phyloP scores from a whole-genome alignment of 2,329 filamentous ascomycete species.

The Teratosphaeria viscida region DNA sequence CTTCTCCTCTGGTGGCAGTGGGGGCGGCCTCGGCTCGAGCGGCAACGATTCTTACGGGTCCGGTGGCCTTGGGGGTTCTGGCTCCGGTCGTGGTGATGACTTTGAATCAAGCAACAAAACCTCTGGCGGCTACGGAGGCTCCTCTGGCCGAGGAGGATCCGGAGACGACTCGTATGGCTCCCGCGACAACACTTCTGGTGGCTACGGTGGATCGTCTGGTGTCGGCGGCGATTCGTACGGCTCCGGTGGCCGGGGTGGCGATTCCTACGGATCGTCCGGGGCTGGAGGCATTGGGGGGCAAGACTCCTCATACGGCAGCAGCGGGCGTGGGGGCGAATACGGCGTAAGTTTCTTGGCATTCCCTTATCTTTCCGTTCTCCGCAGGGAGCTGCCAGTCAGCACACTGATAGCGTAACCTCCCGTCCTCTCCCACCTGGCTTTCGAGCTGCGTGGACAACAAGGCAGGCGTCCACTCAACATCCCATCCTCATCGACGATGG shows the following conservation, averaged over 20 bases:
- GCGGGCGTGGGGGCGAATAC: neutral
- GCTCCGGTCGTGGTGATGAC: neutral
- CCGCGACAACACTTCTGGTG: neutral
- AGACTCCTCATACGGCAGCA: constrained; percentile 6
- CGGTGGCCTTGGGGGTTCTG: neutral
- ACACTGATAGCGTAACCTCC: neutral
- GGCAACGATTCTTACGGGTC: neutral
- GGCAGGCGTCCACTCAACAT: neutral
- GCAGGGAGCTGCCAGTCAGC: neutral
- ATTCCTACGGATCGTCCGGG: constrained; percentile 8
- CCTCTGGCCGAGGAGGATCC: neutral
- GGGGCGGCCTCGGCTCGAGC: neutral
- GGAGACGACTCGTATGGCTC: constrained; percentile 5
- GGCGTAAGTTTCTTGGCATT: neutral
- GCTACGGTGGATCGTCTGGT: neutral
- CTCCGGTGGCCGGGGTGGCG: constrained; percentile 1
- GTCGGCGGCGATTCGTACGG: constrained; percentile 5
- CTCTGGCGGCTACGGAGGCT: neutral
- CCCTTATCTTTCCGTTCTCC: neutral
- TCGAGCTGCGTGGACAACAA: neutral
- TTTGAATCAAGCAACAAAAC: neutral
- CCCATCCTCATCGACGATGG: neutral
- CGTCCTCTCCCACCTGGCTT: neutral
- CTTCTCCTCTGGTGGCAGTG: neutral
- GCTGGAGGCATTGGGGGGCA: neutral